A percentile compares a stretch with the other conserved stretches of the same genome.
These are phyloP conservation scores for Arthrobotrys sinensis DNA, from an alignment of 2,329 filamentous ascomycete genomes.

Conservation along the genomic window DNA sequence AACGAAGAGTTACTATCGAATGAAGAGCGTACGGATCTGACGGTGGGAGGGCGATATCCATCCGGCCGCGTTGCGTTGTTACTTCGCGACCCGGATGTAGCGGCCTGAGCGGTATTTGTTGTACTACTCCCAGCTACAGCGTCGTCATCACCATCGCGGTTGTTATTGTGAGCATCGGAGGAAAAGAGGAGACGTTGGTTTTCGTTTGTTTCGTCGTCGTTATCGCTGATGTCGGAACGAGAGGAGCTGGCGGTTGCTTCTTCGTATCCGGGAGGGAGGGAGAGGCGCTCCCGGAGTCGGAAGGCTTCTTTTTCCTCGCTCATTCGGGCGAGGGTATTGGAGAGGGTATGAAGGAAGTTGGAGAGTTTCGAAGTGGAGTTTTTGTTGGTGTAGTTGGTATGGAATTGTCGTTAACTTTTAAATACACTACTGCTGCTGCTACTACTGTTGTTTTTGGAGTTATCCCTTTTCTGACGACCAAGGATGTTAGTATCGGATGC, in stretches of 20 bases:
- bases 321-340: slow-evolving; percentile 27
- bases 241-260: slow-evolving; percentile 58
- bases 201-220: slow-evolving; percentile 55
- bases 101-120: slow-evolving; percentile 11
- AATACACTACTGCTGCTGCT: no score
- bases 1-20: slow-evolving; percentile 71
- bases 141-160: slow-evolving; percentile 22
- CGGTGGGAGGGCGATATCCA: slow-evolving; percentile 55
- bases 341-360: background rate
- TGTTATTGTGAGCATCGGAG: slow-evolving; percentile 25
- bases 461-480: background rate
- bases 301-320: slow-evolving; percentile 61
- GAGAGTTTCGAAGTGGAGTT: background rate
- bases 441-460: background rate
- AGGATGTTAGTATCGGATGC: background rate
- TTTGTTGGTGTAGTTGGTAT: background rate
- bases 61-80: slow-evolving; percentile 70
- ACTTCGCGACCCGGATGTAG: slow-evolving; percentile 39
- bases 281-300: slow-evolving; percentile 58
- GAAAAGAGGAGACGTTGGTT: slow-evolving; percentile 57
- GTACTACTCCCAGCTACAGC: slow-evolving; percentile 5
- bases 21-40: slow-evolving; percentile 54
- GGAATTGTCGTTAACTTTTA: no score
- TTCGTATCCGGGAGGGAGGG: slow-evolving; percentile 59
- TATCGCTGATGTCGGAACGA: slow-evolving; percentile 54